Percentiles rank a stretch among this genome's conserved stretches.
These are phyloP conservation scores for Penicillium occitanis DNA, from an alignment of 2,329 filamentous ascomycete genomes.

Conservation along the genomic window DNA sequence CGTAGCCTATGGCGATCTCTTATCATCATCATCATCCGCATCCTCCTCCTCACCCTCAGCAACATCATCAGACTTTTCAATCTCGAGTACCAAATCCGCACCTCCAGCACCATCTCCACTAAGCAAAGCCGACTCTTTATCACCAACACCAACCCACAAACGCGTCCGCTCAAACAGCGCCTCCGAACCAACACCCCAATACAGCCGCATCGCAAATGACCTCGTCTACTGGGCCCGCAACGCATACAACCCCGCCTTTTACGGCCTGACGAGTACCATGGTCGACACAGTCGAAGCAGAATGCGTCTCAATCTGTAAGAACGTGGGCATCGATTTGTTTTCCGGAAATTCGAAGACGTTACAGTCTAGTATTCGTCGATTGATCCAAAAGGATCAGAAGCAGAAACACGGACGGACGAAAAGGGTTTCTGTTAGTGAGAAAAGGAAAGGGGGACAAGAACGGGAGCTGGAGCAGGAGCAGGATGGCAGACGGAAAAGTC, in stretches of 20 bases:
- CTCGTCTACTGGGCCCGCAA: slow-evolving; percentile 47
- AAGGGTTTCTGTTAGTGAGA: slow-evolving; percentile 18
- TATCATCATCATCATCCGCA: slow-evolving; percentile 26
- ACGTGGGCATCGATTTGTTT: slow-evolving; percentile 37
- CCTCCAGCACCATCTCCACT: slow-evolving; percentile 27
- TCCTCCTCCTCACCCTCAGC: slow-evolving; percentile 28
- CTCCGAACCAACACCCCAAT: slow-evolving; percentile 30
- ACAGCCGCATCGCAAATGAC: slow-evolving; percentile 41
- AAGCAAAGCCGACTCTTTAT: slow-evolving; percentile 22
- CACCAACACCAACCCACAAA: slow-evolving; percentile 25
- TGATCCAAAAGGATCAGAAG: slow-evolving; percentile 21
- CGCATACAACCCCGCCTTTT: slow-evolving; percentile 46
- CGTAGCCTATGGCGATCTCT: slow-evolving; percentile 42
- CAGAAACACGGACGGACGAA: slow-evolving; percentile 24
- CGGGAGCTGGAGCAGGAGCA: slow-evolving; percentile 9
- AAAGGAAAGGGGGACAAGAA: not conserved
- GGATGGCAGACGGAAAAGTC: slow-evolving; percentile 30
- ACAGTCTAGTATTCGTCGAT: slow-evolving; percentile 26
- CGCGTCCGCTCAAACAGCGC: slow-evolving; percentile 25
- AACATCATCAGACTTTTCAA: slow-evolving; percentile 15
- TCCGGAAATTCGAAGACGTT: slow-evolving; percentile 27
- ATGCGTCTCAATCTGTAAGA: slow-evolving; percentile 37
- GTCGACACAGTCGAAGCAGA: slow-evolving; percentile 41
- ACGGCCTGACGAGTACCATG: slow-evolving; percentile 40
- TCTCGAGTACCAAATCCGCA: slow-evolving; percentile 15